Base-by-base conservation (phyloP, 441 rosid species). In the Rhodomyrtus psidioides region DNA sequence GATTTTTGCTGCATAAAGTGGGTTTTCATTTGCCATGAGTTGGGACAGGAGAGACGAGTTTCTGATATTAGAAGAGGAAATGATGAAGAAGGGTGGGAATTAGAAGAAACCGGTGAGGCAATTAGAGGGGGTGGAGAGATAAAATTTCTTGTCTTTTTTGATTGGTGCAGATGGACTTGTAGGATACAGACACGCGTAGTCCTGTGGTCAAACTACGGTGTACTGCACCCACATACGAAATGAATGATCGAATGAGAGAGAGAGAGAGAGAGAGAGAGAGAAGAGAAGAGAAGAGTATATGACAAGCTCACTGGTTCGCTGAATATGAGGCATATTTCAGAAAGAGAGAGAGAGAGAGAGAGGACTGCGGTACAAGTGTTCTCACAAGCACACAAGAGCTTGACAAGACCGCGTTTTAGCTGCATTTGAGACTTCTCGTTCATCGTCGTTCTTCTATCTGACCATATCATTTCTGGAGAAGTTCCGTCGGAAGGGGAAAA, bases 251-350 rank as follows among this genome's bases (percentile, higher is more conserved):
- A 87, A 74, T 86, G 88, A 86, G 86, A 84, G 51, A 65, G 90
- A 84, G 81, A 65, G 84, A 59, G 87, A 24, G 83, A 34, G 83
- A 54, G 65, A n/a, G 82, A 76, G 82, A 65, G 51, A n/a, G n/a
- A n/a, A n/a, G 84, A 59, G 30, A 76, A 42, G 62, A 75, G 55
- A n/a, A 79, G 85, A 83, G 94, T 92, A 86, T 87, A 87, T 87
- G 87, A 90, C 91, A 94, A 93, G 96, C 94, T 95, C 93, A 88
- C 93, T 90, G 93, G 88, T 89, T 89, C 92, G 93, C 96, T 95
- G 95, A 95, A 92, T 95, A 91, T 92, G 95, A 93, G 95, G 92
- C 60, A 86, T 53, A 90, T 82, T 82, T 82, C 46, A 30, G 59
- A 26, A 58, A 27, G 83, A n/a, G 56, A 51, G 58, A 4, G 58